Conservation (phyloP, 768 basidiomycete genomes). For the Pholiota conissans region DNA sequence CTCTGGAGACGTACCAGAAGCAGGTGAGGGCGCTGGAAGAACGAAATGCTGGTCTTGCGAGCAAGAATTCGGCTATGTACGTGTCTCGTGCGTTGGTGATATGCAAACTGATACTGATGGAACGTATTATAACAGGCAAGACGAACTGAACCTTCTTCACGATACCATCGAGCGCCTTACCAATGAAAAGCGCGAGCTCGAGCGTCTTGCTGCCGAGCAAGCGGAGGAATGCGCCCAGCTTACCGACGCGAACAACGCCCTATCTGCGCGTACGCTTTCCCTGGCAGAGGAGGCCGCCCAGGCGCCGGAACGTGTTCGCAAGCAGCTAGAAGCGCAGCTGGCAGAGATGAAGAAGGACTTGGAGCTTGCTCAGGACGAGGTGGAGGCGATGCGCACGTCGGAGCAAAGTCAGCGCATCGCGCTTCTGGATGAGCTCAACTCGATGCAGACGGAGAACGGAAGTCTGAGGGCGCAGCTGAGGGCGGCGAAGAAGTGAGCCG, state of each 20-base stretch:
- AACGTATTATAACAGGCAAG: constrained; percentile 46
- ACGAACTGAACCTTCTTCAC: constrained; percentile 64
- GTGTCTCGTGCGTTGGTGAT: constrained; percentile 21
- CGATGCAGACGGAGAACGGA: constrained; percentile 77
- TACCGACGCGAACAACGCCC: constrained; percentile 72
- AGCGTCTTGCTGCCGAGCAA: constrained; percentile 67
- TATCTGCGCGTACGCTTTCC: constrained; percentile 70
- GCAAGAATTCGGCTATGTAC: constrained; percentile 54
- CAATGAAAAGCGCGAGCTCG: constrained; percentile 68
- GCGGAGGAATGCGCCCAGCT: constrained; percentile 74
- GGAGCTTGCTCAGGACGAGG: constrained; percentile 64
- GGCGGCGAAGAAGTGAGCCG: constrained; percentile 46
- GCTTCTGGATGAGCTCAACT: constrained; percentile 86
- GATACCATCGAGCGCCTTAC: constrained; percentile 58
- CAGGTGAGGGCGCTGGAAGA: constrained; percentile 83
- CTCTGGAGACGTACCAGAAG: constrained; percentile 88
- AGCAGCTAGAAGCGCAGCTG: constrained; percentile 66
- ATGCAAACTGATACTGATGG: constrained; percentile 5
- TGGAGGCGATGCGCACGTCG: constrained; percentile 62
- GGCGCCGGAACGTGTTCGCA: constrained; percentile 56
- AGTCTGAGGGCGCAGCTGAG: constrained; percentile 71
- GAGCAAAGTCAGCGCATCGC: constrained; percentile 84
- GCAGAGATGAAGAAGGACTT: constrained; percentile 60
- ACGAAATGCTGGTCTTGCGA: constrained; percentile 54
- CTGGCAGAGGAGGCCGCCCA: constrained; percentile 69